Conservation (phyloP, 495 filamentous ascomycete genomes). For the Trypethelium eluteriae region DNA sequence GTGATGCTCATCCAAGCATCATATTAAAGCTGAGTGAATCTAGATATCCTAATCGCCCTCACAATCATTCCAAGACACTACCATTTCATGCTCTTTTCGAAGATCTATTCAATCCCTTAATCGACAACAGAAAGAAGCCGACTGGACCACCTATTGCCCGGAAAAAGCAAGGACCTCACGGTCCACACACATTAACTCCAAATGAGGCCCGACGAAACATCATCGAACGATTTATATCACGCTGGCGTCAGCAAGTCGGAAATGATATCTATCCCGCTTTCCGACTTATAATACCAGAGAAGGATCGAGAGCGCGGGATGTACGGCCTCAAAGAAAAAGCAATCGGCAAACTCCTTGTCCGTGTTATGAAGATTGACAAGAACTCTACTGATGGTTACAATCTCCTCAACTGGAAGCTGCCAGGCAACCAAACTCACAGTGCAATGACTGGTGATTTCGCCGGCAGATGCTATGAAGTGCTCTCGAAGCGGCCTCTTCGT, state of each 20-base stretch:
- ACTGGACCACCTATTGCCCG: slow-evolving; percentile 43
- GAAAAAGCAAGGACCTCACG: slow-evolving; percentile 52
- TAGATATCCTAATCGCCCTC: slow-evolving; percentile 78
- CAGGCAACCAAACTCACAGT: slow-evolving; percentile 54
- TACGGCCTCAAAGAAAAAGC: slow-evolving; percentile 92
- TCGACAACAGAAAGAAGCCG: slow-evolving; percentile 71
- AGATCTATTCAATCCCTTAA: slow-evolving; percentile 78
- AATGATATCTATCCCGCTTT: slow-evolving; percentile 90
- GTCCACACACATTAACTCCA: slow-evolving; percentile 55
- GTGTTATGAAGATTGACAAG: slow-evolving; percentile 86
- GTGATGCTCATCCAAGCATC: slow-evolving; percentile 12
- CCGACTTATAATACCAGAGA: slow-evolving; percentile 84
- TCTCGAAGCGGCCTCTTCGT: slow-evolving; percentile 76
- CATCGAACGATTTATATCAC: slow-evolving; percentile 80
- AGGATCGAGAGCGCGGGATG: slow-evolving; percentile 86
- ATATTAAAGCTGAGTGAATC: neutral
- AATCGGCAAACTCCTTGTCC: slow-evolving; percentile 80
- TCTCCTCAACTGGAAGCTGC: slow-evolving; percentile 89
- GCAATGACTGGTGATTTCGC: slow-evolving; percentile 84
- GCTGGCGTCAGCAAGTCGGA: slow-evolving; percentile 82
- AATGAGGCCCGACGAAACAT: slow-evolving; percentile 77
- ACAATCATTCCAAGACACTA: slow-evolving; percentile 67
- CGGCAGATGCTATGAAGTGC: slow-evolving; percentile 73
- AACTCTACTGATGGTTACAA: slow-evolving; percentile 80
- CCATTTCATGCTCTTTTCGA: slow-evolving; percentile 75